Percentiles rank a stretch among this genome's conserved stretches.
phyloP scores from a whole-genome alignment of 768 basidiomycete species.

The Boletus tomentosulus region DNA sequence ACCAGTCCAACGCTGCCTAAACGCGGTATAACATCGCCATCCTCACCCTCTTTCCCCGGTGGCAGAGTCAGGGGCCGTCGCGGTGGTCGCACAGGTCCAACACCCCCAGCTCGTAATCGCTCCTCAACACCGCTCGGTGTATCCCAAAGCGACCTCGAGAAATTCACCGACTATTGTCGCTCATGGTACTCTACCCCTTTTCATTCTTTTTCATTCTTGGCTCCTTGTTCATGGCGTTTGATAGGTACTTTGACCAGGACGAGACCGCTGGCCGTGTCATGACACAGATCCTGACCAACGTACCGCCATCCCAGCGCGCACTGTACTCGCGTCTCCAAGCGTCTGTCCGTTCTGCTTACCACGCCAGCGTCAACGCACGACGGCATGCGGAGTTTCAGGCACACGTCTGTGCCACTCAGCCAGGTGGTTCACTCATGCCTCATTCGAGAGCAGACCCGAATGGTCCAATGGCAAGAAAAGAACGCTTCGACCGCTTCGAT shows the following conservation, averaged over 20 bases:
- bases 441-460: conserved; percentile 64
- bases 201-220: neutral
- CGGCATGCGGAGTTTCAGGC: conserved; percentile 84
- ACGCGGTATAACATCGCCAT: conserved; percentile 45
- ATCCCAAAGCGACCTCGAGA: conserved; percentile 65
- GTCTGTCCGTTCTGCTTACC: conserved; percentile 80
- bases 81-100: conserved; percentile 44
- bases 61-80: conserved; percentile 47
- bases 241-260: conserved; percentile 83
- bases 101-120: conserved; percentile 56
- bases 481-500: conserved; percentile 72
- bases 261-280: conserved; percentile 73
- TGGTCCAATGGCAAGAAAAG: conserved; percentile 63
- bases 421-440: conserved; percentile 76
- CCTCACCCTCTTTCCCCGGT: conserved; percentile 51
- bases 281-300: conserved; percentile 75
- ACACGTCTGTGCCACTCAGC: conserved; percentile 70
- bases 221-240: conserved; percentile 6
- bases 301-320: conserved; percentile 81
- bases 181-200: conserved; percentile 53
- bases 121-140: conserved; percentile 69
- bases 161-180: conserved; percentile 72
- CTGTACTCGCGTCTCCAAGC: conserved; percentile 85
- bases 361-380: conserved; percentile 72
- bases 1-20: conserved; percentile 45